These are phyloP conservation scores for Podaxis pistillaris DNA, from an alignment of 768 basidiomycete genomes.

Conservation along the genomic window DNA sequence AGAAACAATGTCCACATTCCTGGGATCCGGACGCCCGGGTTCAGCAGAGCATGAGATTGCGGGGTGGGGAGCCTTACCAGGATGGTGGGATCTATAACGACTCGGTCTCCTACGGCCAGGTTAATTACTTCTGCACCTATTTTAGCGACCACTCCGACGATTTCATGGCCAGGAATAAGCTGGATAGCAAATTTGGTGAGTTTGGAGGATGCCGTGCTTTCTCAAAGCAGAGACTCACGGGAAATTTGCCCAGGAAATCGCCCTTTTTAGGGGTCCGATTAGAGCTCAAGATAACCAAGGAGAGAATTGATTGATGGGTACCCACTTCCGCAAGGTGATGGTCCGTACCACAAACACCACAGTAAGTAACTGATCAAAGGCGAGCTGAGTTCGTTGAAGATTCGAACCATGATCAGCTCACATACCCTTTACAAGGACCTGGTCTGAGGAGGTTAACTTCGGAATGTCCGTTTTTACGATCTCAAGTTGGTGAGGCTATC, in stretches of 20 bases:
- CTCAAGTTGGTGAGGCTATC: constrained; percentile 52
- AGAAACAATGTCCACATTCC: constrained; percentile 81
- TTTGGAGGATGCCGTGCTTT: not conserved
- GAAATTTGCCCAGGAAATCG: constrained; percentile 70
- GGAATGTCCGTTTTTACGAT: constrained; percentile 54
- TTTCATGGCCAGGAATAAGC: constrained; percentile 45
- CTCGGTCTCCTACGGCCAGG: constrained; percentile 76
- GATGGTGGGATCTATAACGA: constrained; percentile 71
- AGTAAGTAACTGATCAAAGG: constrained; percentile 30
- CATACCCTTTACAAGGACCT: constrained; percentile 59
- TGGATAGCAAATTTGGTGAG: constrained; percentile 15
- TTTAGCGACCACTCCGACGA: constrained; percentile 68
- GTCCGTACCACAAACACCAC: constrained; percentile 73
- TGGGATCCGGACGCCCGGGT: constrained; percentile 24
- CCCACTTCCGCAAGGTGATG: constrained; percentile 47
- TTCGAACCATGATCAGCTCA: not conserved
- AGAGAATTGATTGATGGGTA: not conserved
- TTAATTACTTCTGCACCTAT: constrained; percentile 81
- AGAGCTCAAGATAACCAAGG: not conserved
- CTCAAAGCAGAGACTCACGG: constrained; percentile 37
- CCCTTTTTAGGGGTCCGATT: constrained; percentile 34
- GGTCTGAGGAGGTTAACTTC: constrained; percentile 39
- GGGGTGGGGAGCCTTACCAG: constrained; percentile 42
- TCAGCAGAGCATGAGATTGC: too few relatives aligned
- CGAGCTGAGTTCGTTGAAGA: not conserved